These are phyloP conservation scores for Pseudogymnoascus sp. DNA, from an alignment of 2,329 filamentous ascomycete genomes.

Conservation along the genomic window DNA sequence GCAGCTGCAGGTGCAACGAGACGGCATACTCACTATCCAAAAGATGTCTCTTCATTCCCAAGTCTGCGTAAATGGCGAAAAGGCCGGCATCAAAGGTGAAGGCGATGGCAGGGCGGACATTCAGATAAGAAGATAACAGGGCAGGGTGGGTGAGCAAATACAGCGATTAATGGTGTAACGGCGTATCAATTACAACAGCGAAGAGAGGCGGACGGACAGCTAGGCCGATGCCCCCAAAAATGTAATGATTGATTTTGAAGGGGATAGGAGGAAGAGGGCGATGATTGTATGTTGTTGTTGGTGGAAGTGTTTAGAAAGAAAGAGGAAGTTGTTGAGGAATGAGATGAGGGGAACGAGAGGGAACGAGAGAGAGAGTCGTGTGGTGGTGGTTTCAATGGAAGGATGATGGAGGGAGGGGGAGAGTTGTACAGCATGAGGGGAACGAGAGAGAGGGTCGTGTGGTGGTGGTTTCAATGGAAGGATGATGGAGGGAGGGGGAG, in stretches of 20 bases:
- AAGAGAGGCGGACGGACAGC: not conserved
- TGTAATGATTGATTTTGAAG: not conserved
- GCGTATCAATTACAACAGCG: not conserved
- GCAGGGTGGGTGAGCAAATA: not conserved
- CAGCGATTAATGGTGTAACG: constrained; percentile 7
- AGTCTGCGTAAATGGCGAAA: not conserved
- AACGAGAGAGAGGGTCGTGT: too few species aligned
- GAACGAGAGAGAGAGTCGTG: not conserved
- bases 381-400: not conserved
- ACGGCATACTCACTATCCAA: constrained; percentile 7
- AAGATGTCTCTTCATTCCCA: not conserved
- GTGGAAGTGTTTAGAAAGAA: not conserved
- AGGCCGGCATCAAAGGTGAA: not conserved
- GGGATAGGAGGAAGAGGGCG: not conserved
- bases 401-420: not conserved
- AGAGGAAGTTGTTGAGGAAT: constrained; percentile 6
- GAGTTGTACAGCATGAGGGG: not conserved
- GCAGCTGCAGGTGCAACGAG: not conserved
- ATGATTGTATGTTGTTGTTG: not conserved
- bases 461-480: not conserved
- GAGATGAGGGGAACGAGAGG: constrained; percentile 2
- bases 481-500: not conserved
- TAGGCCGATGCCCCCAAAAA: not conserved
- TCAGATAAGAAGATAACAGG: constrained; percentile 5
- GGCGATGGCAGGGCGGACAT: not conserved